Evolutionary conservation across 257 asterid genomes (phyloP).

Genomic region (Datura wrightii): DNA sequence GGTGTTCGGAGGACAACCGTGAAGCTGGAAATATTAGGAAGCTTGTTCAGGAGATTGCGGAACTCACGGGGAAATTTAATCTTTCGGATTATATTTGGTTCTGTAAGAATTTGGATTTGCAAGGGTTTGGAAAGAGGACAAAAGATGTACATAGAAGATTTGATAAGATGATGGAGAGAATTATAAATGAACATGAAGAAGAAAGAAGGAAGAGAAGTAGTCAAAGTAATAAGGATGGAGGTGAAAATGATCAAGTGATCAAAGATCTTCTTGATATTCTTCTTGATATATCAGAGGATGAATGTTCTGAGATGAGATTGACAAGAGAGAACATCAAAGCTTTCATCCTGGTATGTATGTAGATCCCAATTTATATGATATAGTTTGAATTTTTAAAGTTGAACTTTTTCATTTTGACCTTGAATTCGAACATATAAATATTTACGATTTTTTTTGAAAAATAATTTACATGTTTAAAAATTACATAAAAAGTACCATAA

Average conservation of each 20-base stretch:
- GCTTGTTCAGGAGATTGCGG: conserved; percentile 56
- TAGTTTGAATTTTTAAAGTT: too few relatives aligned
- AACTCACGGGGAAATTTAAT: conserved; percentile 65
- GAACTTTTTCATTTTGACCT: too few relatives aligned
- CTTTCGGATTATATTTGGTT: conserved; percentile 67
- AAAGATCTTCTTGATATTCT: conserved; percentile 67
- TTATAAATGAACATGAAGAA: conserved; percentile 58
- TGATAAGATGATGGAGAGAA: conserved; percentile 67
- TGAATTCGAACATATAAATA: too few relatives aligned
- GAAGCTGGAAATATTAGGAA: conserved; percentile 61
- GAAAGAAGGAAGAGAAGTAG: conserved; percentile 42
- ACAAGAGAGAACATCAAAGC: conserved; percentile 72
- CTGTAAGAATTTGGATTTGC: conserved; percentile 73
- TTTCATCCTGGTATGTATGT: conserved; percentile 59
- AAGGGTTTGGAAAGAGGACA: conserved; percentile 62
- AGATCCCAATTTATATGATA: too few relatives aligned
- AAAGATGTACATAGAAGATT: conserved; percentile 54
- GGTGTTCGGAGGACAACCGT: conserved; percentile 59
- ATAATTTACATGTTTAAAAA: too few relatives aligned
- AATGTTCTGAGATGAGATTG: conserved; percentile 50
- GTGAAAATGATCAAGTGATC: conserved; percentile 31
- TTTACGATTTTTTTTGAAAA: too few relatives aligned
- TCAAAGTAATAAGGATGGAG: conserved; percentile 18
- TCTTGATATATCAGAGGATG: conserved; percentile 68
- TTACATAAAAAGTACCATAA: too few relatives aligned